These are phyloP conservation scores for Coix lacrymajobi DNA, from an alignment of 176 grass and related monocot genomes.

Conservation along the genomic window DNA sequence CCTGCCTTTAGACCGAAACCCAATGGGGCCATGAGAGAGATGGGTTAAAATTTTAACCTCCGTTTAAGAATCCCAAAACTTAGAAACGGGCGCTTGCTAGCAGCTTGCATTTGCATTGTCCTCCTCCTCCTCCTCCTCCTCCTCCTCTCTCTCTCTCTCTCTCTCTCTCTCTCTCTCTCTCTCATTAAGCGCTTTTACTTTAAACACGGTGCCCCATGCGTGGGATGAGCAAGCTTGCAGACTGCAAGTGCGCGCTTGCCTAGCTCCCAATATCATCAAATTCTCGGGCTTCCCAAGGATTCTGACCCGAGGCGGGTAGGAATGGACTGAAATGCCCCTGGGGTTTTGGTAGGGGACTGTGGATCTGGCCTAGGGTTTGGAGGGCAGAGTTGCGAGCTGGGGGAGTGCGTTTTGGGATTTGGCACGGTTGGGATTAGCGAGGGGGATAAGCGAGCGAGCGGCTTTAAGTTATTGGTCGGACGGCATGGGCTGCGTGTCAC, in stretches of 20 bases:
- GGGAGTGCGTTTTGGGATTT: slow-evolving; percentile 33
- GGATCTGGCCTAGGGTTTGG: background rate
- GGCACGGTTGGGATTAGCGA: slow-evolving; percentile 49
- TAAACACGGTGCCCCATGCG: slow-evolving; percentile 66
- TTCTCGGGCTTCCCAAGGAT: slow-evolving; percentile 49
- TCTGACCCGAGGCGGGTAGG: background rate
- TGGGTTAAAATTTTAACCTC: slow-evolving; percentile 28
- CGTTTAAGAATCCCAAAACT: slow-evolving; percentile 87
- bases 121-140: too few relatives aligned
- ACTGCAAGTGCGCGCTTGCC: slow-evolving; percentile 21
- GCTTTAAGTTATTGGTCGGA: slow-evolving; percentile 25
- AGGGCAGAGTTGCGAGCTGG: background rate
- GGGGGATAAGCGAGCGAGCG: slow-evolving; percentile 1
- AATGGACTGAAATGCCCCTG: slow-evolving; percentile 25
- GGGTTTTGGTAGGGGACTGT: background rate
- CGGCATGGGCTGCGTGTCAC: slow-evolving; percentile 3
- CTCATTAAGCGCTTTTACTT: slow-evolving; percentile 69
- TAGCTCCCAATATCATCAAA: slow-evolving; percentile 69
- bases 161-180: background rate
- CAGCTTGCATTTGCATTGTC: slow-evolving; percentile 6
- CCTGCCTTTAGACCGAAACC: slow-evolving; percentile 27
- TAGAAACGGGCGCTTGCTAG: slow-evolving; percentile 49
- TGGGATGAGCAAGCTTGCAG: slow-evolving; percentile 5
- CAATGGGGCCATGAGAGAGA: background rate
- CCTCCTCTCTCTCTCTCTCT: too few relatives aligned